These are phyloP conservation scores for Agrocybe pediades DNA, from an alignment of 768 basidiomycete genomes.

Conservation along the genomic window DNA sequence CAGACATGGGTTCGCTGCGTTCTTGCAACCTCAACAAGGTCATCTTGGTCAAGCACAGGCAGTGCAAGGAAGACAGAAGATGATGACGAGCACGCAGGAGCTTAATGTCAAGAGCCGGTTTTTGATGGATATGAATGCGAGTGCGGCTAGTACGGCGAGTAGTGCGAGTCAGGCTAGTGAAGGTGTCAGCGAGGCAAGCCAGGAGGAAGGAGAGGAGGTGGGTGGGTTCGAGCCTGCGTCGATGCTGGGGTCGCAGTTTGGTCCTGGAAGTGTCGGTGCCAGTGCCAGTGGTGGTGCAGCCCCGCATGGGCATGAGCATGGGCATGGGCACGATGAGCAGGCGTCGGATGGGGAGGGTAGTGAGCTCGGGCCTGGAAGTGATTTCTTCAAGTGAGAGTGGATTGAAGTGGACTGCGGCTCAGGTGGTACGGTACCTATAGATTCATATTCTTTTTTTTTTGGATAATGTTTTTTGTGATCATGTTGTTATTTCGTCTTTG, in stretches of 20 bases:
- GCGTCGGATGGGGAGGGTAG: slow-evolving; percentile 20
- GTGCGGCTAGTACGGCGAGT: neutral
- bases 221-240: slow-evolving; percentile 9
- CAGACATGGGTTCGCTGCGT: neutral
- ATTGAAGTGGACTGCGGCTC: no score
- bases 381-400: slow-evolving; percentile 28
- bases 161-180: neutral
- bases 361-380: slow-evolving; percentile 27
- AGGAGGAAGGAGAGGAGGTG: neutral
- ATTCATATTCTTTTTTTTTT: no score
- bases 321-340: slow-evolving; percentile 4
- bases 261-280: slow-evolving; percentile 7
- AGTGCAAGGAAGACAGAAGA: slow-evolving; percentile 17
- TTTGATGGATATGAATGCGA: slow-evolving; percentile 25
- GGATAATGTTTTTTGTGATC: no score
- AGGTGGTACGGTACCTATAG: no score
- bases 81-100: slow-evolving; percentile 40
- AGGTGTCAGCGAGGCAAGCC: slow-evolving; percentile 4
- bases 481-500: no score
- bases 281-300: neutral
- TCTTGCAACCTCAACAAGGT: neutral
- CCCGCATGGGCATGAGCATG: neutral
- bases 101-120: slow-evolving; percentile 43
- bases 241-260: slow-evolving; percentile 13
- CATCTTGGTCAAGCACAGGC: slow-evolving; percentile 2